Conservation (phyloP, 805 yeast genomes). For the Sugiyamaella chiloensis region DNA sequence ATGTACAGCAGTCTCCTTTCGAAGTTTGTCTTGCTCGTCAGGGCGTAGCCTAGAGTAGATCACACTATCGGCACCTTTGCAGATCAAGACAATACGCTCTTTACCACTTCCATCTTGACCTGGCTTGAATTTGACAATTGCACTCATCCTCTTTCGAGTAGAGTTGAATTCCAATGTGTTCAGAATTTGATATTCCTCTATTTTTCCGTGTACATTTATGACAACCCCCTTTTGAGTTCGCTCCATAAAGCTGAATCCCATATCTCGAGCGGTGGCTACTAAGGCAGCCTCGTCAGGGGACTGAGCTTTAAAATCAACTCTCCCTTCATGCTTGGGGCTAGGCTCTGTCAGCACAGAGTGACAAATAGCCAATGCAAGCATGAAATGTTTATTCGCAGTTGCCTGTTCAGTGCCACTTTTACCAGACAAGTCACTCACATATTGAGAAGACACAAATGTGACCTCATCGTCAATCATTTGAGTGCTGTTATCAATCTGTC, state of each 20-base stretch:
- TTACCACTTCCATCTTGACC: constrained; percentile 22
- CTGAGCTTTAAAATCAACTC: constrained; percentile 68
- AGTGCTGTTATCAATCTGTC: constrained; percentile 39
- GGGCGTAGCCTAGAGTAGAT: constrained; percentile 51
- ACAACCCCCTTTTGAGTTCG: constrained; percentile 52
- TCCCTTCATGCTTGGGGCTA: constrained; percentile 31
- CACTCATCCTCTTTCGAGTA: constrained; percentile 76
- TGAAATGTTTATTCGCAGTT: constrained; percentile 53
- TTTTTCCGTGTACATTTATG: constrained; percentile 46
- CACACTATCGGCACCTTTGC: constrained; percentile 82
- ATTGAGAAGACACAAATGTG: constrained; percentile 66
- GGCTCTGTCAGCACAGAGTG: constrained; percentile 74
- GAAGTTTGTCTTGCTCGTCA: constrained; percentile 42
- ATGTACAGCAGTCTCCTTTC: constrained; percentile 64
- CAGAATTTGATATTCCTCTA: constrained; percentile 49
- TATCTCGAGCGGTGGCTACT: constrained; percentile 72
- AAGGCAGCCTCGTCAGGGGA: constrained; percentile 85
- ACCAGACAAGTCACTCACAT: constrained; percentile 51
- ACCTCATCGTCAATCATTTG: constrained; percentile 53
- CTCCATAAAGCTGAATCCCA: constrained; percentile 64
- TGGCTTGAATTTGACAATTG: constrained; percentile 49
- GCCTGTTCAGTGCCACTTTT: constrained; percentile 44
- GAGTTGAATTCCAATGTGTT: constrained; percentile 69
- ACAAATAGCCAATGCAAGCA: constrained; percentile 70
- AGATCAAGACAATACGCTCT: constrained; percentile 46